phyloP scores from a whole-genome alignment of 495 filamentous ascomycete genomes.

The Jackrogersella multiformis region DNA sequence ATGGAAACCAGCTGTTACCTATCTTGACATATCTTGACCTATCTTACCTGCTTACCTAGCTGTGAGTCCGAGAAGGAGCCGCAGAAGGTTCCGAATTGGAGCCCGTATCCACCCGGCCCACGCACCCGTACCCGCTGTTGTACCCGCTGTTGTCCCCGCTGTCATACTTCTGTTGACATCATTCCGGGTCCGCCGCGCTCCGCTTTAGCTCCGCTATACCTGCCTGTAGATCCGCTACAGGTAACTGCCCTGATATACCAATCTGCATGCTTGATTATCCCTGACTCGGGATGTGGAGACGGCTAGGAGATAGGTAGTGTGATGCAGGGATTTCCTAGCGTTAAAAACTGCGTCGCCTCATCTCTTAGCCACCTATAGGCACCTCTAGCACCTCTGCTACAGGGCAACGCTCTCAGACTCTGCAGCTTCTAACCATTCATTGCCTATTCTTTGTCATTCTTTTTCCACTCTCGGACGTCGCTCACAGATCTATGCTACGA shows the following conservation, averaged over 20 bases:
- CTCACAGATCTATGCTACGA: slow-evolving; percentile 15
- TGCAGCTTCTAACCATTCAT: background rate
- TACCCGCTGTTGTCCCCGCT: slow-evolving; percentile 39
- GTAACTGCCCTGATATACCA: too few relatives aligned
- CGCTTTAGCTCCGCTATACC: slow-evolving; percentile 33
- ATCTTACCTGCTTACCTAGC: too few relatives aligned
- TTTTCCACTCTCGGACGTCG: background rate
- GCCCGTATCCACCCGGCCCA: slow-evolving; percentile 29
- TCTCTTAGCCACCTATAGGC: slow-evolving; percentile 34
- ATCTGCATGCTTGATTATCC: too few relatives aligned
- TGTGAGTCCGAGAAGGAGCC: slow-evolving; percentile 39
- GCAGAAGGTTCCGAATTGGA: slow-evolving; percentile 39
- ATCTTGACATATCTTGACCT: too few relatives aligned
- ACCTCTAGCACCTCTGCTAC: too few relatives aligned
- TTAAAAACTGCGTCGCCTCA: slow-evolving; percentile 31
- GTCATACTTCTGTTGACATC: slow-evolving; percentile 39
- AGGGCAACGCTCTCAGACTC: too few relatives aligned
- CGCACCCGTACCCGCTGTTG: slow-evolving; percentile 31
- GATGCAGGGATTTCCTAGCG: slow-evolving; percentile 33
- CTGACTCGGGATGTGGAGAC: slow-evolving; percentile 28
- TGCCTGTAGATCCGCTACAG: slow-evolving; percentile 25
- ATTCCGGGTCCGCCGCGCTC: slow-evolving; percentile 38
- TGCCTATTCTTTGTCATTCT: background rate
- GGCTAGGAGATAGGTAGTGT: background rate
- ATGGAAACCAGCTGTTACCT: background rate